These are phyloP conservation scores for Backusella morwellensis DNA, from an alignment of 192 early-diverging fungal genomes.

Conservation along the genomic window DNA sequence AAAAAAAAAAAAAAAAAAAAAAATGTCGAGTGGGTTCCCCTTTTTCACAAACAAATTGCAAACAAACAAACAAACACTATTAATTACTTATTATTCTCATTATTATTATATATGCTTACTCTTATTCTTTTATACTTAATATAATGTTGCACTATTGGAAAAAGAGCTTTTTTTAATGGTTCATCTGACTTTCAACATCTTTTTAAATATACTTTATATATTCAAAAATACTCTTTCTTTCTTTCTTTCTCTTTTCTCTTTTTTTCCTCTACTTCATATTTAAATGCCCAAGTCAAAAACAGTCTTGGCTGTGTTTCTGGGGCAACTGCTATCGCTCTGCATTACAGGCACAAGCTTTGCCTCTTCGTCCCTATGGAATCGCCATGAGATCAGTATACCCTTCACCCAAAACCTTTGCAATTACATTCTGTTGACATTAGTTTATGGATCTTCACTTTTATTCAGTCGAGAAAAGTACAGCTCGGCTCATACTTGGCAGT, in stretches of 20 bases:
- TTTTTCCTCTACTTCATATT: not conserved
- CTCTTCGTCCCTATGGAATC: slow-evolving; percentile 27
- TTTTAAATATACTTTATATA: not conserved
- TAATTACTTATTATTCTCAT: too few relatives aligned
- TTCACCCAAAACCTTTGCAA: slow-evolving; percentile 17
- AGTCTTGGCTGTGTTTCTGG: slow-evolving; percentile 11
- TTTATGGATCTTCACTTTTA: slow-evolving; percentile 11
- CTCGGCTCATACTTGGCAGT: not conserved
- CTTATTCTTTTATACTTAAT: not conserved
- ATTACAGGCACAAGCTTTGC: slow-evolving; percentile 23
- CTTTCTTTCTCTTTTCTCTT: not conserved
- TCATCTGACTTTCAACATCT: not conserved
- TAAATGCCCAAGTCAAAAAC: not conserved
- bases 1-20: too few relatives aligned
- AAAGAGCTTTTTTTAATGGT: not conserved
- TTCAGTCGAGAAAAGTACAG: not conserved
- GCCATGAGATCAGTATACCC: slow-evolving; percentile 9
- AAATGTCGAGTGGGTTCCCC: too few relatives aligned
- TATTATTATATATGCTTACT: not conserved
- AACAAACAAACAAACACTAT: too few relatives aligned
- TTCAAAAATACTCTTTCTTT: not conserved
- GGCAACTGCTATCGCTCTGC: slow-evolving; percentile 24
- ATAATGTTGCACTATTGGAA: too few relatives aligned
- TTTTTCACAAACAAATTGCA: too few relatives aligned
- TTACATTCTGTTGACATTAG: slow-evolving; percentile 16